Conservation (phyloP, 495 filamentous ascomycete genomes). For the Paragyromitra xinjiangensis region DNA sequence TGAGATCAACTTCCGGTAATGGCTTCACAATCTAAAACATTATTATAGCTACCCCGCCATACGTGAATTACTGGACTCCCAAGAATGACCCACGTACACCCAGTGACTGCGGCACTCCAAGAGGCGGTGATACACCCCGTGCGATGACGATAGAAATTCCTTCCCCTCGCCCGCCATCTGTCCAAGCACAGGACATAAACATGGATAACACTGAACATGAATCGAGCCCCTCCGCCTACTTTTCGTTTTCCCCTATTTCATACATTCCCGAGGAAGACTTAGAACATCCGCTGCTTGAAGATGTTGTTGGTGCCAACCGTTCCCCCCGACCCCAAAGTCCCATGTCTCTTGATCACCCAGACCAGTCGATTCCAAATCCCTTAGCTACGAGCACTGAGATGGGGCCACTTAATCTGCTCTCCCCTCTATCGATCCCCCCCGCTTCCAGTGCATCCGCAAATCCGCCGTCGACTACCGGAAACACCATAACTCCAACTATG, state of each 20-base stretch:
- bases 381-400: neutral
- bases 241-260: neutral
- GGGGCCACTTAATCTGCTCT: neutral
- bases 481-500: neutral
- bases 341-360: neutral
- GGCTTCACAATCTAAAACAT: neutral
- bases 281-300: neutral
- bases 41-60: conserved; percentile 2
- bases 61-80: conserved; percentile 27
- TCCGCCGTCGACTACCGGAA: neutral
- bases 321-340: neutral
- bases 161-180: neutral
- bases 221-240: neutral
- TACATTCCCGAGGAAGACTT: neutral
- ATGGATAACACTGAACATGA: neutral
- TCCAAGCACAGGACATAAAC: neutral
- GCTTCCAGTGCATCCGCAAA: neutral
- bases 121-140: neutral
- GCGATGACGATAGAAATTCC: neutral
- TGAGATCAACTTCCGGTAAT: neutral
- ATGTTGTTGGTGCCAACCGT: neutral
- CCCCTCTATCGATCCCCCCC: neutral
- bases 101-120: conserved; percentile 6
- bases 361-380: neutral
- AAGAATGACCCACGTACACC: neutral